Base-by-base conservation (phyloP, 495 filamentous ascomycete species). In the Evansstolkia leycettana region DNA sequence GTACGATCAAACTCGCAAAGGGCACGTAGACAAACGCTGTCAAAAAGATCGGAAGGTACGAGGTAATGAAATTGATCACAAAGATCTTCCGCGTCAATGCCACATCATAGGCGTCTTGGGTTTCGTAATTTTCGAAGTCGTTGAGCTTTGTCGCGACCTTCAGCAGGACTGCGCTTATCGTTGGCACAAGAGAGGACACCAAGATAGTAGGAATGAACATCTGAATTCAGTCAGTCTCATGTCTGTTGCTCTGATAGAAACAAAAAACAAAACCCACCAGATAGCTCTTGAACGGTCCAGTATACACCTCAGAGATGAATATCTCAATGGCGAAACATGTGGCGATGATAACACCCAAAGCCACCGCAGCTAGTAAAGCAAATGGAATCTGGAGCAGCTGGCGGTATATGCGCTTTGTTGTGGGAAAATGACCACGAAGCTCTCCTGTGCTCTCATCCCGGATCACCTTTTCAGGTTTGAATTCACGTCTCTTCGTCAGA, bases 11-110 rank as follows among this genome's bases (percentile, higher is more conserved):
- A 45, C 74, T 78, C 6, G 83, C 90, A 54, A 95, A 98, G 0
- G 90, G 92, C 16, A 98, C 83, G 46, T 98, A 98, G 36, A 98
- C 79, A 52, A 98, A 98, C 6, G 90, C 87, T 0, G 90, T 96
- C 10, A 98, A 65, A 56, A 93, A 80, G 19, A 98, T 76, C 0
- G 85, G 82, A 2, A 94, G 73, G 50, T 96, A 98, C 0, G 90
- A 95, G 9, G 86, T 94, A 50, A 98, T 90, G 50, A 96, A 94
- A 62, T 98, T 96, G 43, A 98, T 71, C 15, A 98, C 74, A 45
- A 98, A 95, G 28, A 93, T 74, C 58, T 98, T 98, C 47, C 76
- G 75, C 2, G 85, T 87, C 50, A 96, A 66, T 1, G 86, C 80
- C 2, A 73, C 70, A 42, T 92, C 77, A 42, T 96, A 84, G 1